Evolutionary conservation across 129 eudicot species (phyloP).

Genomic region (Apium graveolens): DNA sequence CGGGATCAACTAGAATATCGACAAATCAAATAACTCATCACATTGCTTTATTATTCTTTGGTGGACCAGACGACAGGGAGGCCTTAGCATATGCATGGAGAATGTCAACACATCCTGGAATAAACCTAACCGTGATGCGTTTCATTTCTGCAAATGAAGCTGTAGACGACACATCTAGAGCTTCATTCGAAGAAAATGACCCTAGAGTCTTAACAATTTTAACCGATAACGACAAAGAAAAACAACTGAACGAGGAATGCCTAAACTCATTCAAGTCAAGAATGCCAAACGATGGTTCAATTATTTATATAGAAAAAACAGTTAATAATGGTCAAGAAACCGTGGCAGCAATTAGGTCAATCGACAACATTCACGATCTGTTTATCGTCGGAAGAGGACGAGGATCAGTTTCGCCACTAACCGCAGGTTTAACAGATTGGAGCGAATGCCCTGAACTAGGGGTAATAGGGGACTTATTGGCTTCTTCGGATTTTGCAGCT

Average conservation of each 20-base stretch:
- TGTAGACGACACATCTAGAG: background rate
- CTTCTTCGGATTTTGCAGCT: conserved; percentile 72
- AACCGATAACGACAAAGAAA: conserved; percentile 54
- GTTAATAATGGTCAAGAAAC: conserved; percentile 74
- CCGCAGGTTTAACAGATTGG: conserved; percentile 88
- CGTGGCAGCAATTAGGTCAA: conserved; percentile 54
- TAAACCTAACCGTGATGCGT: conserved; percentile 47
- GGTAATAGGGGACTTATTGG: conserved; percentile 77
- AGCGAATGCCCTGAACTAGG: conserved; percentile 95
- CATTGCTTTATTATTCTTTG: conserved; percentile 69
- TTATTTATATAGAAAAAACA: conserved; percentile 32
- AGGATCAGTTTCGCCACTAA: conserved; percentile 54
- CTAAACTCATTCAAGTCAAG: conserved; percentile 40
- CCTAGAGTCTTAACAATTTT: conserved; percentile 38
- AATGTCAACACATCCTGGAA: conserved; percentile 58
- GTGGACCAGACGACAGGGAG: conserved; percentile 85
- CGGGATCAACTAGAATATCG: conserved; percentile 49
- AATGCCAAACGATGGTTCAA: conserved; percentile 26
- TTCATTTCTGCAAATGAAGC: conserved; percentile 35
- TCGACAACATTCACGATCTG: conserved; percentile 52
- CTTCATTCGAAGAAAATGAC: conserved; percentile 15
- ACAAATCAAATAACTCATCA: conserved; percentile 47
- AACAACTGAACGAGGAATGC: conserved; percentile 52
- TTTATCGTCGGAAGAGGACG: conserved; percentile 83
- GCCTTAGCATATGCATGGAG: conserved; percentile 69